Evolutionary conservation across 2,329 filamentous ascomycete genomes (phyloP).

Genomic region (Phaeosphaeriaceae sp.): DNA sequence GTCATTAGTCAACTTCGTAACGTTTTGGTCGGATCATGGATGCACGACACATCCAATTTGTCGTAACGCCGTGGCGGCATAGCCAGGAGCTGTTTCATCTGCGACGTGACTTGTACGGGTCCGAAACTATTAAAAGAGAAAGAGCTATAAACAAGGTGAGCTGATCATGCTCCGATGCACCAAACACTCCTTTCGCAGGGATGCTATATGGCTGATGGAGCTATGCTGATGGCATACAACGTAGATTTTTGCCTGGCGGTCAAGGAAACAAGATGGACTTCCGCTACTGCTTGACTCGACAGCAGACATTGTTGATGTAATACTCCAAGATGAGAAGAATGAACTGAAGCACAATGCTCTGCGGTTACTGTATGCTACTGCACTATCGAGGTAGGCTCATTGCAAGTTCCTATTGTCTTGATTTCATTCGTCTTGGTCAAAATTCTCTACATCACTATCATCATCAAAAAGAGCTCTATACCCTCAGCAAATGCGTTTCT

Average conservation of each 20-base stretch:
- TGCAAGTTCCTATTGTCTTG: not conserved
- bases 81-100: conserved; percentile 69
- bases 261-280: conserved; percentile 49
- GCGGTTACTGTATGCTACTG: conserved; percentile 73
- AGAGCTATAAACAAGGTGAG: conserved; percentile 50
- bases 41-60: conserved; percentile 52
- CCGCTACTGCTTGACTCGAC: conserved; percentile 83
- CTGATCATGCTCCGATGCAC: conserved; percentile 2
- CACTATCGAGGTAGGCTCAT: conserved; percentile 68
- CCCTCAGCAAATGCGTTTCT: no score
- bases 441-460: no score
- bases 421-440: not conserved
- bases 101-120: conserved; percentile 68
- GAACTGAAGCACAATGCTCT: conserved; percentile 64
- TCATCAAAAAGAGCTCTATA: no score
- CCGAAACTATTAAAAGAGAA: conserved; percentile 34
- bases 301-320: conserved; percentile 72
- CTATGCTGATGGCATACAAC: conserved; percentile 21
- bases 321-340: conserved; percentile 65
- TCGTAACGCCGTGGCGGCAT: conserved; percentile 76
- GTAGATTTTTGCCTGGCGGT: conserved; percentile 44
- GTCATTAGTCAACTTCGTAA: not conserved
- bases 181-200: not conserved
- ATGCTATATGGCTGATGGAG: not conserved
- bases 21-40: conserved; percentile 18